These are phyloP conservation scores for Pontederia paniculata DNA, from an alignment of 176 grass and related monocot genomes.

Conservation along the genomic window DNA sequence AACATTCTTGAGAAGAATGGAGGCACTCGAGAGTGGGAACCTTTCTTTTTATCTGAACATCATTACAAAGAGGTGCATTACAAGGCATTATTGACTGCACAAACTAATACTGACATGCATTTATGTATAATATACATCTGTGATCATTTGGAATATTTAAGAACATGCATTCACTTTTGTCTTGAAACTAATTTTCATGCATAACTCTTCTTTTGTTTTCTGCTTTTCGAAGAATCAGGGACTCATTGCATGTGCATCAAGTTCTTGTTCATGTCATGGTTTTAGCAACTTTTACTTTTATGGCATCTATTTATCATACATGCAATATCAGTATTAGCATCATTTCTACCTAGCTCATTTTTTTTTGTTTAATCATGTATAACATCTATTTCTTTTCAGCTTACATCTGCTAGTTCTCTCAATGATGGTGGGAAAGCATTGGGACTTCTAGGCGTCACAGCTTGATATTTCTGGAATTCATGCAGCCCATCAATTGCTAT, in stretches of 20 bases:
- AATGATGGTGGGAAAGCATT: conserved; percentile 14
- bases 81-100: background rate
- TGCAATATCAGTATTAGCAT: background rate
- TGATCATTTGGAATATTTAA: too few species aligned
- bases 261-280: too few species aligned
- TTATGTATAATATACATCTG: too few species aligned
- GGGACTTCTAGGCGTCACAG: conserved; percentile 9
- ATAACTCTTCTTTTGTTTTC: too few species aligned
- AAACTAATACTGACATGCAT: too few species aligned
- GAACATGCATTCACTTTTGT: too few species aligned
- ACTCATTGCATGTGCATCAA: too few species aligned
- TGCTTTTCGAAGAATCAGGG: too few species aligned
- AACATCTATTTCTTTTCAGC: conserved; percentile 1
- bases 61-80: conserved; percentile 15
- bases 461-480: background rate
- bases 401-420: conserved; percentile 1
- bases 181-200: too few species aligned
- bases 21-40: conserved; percentile 13
- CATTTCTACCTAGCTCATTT: background rate
- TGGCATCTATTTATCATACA: background rate
- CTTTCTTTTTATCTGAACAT: conserved; percentile 24
- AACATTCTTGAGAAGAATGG: conserved; percentile 14
- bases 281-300: too few species aligned
- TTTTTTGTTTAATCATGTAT: background rate
- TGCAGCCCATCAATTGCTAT: background rate